These are phyloP conservation scores for Beta lomatogona DNA, from an alignment of 179 eudicot species.

Conservation along the genomic window DNA sequence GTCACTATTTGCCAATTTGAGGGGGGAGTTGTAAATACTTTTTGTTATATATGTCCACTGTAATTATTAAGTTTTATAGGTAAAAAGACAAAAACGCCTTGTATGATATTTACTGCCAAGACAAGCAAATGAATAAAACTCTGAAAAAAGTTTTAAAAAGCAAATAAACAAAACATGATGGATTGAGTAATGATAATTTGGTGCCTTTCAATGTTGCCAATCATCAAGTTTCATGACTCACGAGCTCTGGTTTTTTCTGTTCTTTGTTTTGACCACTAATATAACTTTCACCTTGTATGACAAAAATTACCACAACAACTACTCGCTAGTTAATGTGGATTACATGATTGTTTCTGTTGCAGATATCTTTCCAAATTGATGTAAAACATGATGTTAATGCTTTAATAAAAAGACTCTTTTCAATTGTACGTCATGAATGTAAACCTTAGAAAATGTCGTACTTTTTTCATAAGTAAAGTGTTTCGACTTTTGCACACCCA, in stretches of 20 bases:
- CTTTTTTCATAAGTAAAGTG: no score
- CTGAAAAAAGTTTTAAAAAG: not conserved
- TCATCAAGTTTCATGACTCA: constrained; percentile 24
- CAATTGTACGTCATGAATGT: not conserved
- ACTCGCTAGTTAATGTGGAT: not conserved
- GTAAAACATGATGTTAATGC: no score
- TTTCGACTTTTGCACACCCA: no score
- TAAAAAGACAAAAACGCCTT: not conserved
- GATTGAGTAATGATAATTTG: not conserved
- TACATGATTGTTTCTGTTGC: constrained; percentile 4
- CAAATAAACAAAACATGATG: not conserved
- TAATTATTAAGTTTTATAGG: no score
- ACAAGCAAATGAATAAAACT: not conserved
- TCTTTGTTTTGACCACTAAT: constrained; percentile 11
- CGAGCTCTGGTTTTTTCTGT: constrained; percentile 19
- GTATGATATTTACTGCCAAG: not conserved
- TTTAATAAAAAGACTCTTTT: not conserved
- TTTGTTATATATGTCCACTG: no score
- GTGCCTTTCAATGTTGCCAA: constrained; percentile 15
- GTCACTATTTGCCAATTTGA: constrained; percentile 19
- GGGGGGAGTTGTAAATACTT: not conserved
- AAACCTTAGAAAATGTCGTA: no score
- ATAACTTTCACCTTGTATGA: not conserved
- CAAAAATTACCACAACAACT: not conserved
- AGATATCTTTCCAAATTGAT: not conserved